Evolutionary conservation across 176 grass and related monocot species (phyloP).

Genomic region (Carex littledalei): DNA sequence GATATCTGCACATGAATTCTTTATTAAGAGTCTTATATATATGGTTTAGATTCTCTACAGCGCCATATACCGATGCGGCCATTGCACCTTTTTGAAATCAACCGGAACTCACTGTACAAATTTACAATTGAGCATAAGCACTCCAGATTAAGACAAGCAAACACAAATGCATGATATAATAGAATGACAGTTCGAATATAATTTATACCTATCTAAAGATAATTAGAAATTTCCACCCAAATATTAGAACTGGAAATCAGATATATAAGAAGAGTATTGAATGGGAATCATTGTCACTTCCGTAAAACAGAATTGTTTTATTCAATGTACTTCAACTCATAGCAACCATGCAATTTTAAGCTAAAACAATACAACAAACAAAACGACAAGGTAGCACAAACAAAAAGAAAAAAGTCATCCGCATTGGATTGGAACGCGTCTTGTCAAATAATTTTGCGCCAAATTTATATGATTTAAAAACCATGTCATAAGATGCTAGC

Average conservation of each 20-base stretch:
- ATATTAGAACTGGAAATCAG: not conserved
- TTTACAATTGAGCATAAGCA: not conserved
- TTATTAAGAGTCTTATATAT: not conserved
- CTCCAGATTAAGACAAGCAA: not conserved
- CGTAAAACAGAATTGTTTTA: conserved; percentile 5
- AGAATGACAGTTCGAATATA: not conserved
- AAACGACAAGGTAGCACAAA: not conserved
- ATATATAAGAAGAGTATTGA: not conserved
- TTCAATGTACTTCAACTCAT: conserved; percentile 8
- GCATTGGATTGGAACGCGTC: not conserved
- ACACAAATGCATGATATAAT: not conserved
- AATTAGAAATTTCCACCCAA: not conserved
- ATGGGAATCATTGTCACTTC: not conserved
- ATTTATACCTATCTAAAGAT: not conserved
- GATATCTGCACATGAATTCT: not conserved
- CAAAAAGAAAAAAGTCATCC: conserved; percentile 7
- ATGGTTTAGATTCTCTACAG: not conserved
- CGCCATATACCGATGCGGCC: not conserved
- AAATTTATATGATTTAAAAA: not conserved
- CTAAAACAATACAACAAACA: not conserved
- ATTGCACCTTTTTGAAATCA: not conserved
- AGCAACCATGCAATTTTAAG: not conserved
- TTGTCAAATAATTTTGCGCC: not conserved
- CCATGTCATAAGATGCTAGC: not conserved
- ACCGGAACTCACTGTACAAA: not conserved